Evolutionary conservation across 805 yeast species (phyloP).

Genomic region (Saccharomycopsis olivae): DNA sequence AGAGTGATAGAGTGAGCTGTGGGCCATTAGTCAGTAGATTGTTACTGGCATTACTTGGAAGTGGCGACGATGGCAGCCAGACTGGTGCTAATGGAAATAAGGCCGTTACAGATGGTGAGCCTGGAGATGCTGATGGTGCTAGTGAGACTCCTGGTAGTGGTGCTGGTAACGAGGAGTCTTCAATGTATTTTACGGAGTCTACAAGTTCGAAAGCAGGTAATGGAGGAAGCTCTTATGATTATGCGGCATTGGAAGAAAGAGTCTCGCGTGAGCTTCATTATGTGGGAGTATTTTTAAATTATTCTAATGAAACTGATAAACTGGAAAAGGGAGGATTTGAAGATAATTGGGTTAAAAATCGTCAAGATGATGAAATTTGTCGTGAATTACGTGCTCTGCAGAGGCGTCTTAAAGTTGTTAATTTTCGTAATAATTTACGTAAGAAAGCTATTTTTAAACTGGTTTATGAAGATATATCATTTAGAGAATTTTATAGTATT

Average conservation of each 20-base stretch:
- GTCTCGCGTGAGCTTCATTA: constrained; percentile 78
- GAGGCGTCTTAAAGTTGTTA: constrained; percentile 48
- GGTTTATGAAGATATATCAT: constrained; percentile 82
- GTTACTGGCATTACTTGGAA: constrained; percentile 64
- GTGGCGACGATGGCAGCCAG: constrained; percentile 20
- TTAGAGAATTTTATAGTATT: constrained; percentile 87
- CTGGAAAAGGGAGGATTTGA: constrained; percentile 25
- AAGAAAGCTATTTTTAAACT: constrained; percentile 58
- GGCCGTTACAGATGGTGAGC: constrained; percentile 18
- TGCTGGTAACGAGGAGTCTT: constrained; percentile 18
- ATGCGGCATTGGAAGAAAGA: constrained; percentile 75
- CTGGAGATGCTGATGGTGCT: constrained; percentile 22
- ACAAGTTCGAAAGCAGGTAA: constrained; percentile 38
- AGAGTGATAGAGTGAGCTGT: constrained; percentile 67
- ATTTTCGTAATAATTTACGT: constrained; percentile 53
- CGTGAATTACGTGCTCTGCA: constrained; percentile 73
- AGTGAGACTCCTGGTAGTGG: constrained; percentile 17
- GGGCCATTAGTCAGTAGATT: constrained; percentile 87
- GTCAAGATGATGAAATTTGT: constrained; percentile 92
- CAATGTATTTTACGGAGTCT: constrained; percentile 27
- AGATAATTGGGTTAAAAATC: constrained; percentile 65
- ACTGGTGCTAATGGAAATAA: neutral
- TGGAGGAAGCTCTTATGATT: constrained; percentile 53
- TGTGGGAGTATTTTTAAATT: constrained; percentile 80
- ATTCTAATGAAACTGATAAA: constrained; percentile 27